These are phyloP conservation scores for Eucalyptus tenuipes DNA, from an alignment of 345 rosid genomes.

Conservation along the genomic window DNA sequence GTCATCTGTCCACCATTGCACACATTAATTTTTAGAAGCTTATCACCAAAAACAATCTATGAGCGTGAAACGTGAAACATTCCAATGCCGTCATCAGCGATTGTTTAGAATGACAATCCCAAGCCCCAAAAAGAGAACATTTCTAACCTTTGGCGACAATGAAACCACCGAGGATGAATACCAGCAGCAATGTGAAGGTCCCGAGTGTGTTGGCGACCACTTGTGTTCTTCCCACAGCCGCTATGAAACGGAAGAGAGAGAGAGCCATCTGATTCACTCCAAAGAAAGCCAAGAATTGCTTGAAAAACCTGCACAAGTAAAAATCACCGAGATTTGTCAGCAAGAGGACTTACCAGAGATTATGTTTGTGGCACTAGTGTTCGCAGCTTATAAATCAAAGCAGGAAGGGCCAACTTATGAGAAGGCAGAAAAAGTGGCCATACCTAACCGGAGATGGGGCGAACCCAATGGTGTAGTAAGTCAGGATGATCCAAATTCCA, in stretches of 20 bases:
- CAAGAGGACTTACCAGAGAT: background rate
- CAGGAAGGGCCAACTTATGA: background rate
- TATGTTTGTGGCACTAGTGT: background rate
- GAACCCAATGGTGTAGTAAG: conserved; percentile 48
- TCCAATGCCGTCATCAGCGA: fast-evolving
- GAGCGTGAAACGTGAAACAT: background rate
- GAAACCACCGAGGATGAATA: conserved; percentile 32
- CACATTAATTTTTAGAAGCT: background rate
- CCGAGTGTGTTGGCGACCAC: conserved; percentile 38
- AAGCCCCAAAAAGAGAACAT: background rate
- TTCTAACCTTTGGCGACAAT: conserved; percentile 7
- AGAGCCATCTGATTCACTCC: conserved; percentile 38
- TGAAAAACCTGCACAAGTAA: conserved; percentile 19
- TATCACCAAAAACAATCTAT: background rate
- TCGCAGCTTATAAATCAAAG: background rate
- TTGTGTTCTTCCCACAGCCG: conserved; percentile 35
- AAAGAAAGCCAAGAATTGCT: conserved; percentile 30
- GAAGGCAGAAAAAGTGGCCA: background rate
- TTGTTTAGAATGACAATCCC: background rate
- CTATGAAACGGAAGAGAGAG: conserved; percentile 37
- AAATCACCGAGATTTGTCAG: background rate
- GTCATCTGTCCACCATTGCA: conserved; percentile 1
- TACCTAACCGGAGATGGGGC: conserved; percentile 35
- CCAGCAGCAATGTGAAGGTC: conserved; percentile 23
- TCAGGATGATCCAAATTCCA: conserved; percentile 26